Conservation (phyloP, 306 rosid genomes). For the Cyclanthera cordifolia region DNA sequence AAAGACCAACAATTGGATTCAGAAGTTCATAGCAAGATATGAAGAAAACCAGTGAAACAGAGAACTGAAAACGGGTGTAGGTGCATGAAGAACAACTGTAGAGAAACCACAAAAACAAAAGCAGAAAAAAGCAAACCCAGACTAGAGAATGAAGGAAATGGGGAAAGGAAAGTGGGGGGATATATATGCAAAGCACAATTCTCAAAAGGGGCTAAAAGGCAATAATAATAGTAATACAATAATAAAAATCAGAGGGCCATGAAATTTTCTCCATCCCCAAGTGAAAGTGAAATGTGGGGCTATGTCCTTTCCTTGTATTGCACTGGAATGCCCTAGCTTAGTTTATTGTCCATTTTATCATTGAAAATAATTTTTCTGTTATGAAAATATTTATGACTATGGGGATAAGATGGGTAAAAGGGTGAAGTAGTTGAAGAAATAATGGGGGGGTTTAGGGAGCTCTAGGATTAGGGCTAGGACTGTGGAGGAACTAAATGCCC, state of each 20-base stretch:
- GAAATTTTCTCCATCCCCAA: slow-evolving; percentile 7
- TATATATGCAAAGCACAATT: slow-evolving; percentile 33
- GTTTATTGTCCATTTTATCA: too few relatives aligned
- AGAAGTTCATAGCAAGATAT: background rate
- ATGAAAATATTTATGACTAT: background rate
- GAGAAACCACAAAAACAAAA: slow-evolving; percentile 1
- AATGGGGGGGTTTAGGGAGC: slow-evolving; percentile 12
- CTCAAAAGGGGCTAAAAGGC: slow-evolving; percentile 39
- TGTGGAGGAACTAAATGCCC: slow-evolving; percentile 3
- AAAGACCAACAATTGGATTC: background rate
- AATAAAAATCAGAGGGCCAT: slow-evolving; percentile 23
- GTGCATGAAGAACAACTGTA: slow-evolving; percentile 18
- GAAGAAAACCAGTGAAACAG: background rate
- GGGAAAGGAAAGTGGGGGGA: slow-evolving; percentile 22
- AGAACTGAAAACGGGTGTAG: background rate
- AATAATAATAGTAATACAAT: slow-evolving; percentile 43
- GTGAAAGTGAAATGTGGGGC: slow-evolving; percentile 45
- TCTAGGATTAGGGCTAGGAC: slow-evolving; percentile 8
- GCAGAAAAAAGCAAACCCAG: background rate
- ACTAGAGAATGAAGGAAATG: slow-evolving; percentile 17
- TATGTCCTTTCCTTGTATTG: slow-evolving; percentile 19
- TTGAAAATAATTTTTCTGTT: slow-evolving; percentile 7
- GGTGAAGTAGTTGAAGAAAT: slow-evolving; percentile 24
- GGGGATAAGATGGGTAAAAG: background rate
- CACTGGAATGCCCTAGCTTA: slow-evolving; percentile 20